Evolutionary conservation across 768 basidiomycete genomes (phyloP).

Genomic region (Leccinum imitatum): DNA sequence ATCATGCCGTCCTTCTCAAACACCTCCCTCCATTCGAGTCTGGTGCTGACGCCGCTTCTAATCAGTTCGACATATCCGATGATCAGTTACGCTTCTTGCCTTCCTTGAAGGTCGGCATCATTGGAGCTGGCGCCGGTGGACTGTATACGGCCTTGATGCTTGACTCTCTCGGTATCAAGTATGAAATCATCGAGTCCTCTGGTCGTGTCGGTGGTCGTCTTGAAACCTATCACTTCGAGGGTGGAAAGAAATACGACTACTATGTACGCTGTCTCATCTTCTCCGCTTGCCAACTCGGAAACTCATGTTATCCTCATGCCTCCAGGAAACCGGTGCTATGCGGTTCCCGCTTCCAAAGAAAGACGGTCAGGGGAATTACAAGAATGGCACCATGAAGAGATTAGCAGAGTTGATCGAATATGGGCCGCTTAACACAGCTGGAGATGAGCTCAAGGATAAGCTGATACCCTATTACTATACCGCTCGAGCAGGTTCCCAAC

Average conservation of each 20-base stretch:
- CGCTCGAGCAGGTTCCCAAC: constrained; percentile 9
- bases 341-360: constrained; percentile 32
- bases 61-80: constrained; percentile 2
- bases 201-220: constrained; percentile 44
- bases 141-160: constrained; percentile 47
- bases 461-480: constrained; percentile 24
- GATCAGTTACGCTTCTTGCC: constrained; percentile 1
- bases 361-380: constrained; percentile 9
- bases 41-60: not conserved
- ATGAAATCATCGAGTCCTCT: constrained; percentile 46
- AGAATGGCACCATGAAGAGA: constrained; percentile 33
- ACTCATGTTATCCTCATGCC: not conserved
- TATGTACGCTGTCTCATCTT: constrained; percentile 26
- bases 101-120: constrained; percentile 16
- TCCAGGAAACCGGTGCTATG: constrained; percentile 42
- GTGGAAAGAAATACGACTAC: constrained; percentile 34
- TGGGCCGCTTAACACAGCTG: constrained; percentile 21
- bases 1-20: constrained; percentile 9
- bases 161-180: constrained; percentile 40
- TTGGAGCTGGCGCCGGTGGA: constrained; percentile 29
- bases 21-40: not conserved
- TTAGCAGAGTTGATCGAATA: constrained; percentile 34
- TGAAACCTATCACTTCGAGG: constrained; percentile 41
- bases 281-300: not conserved
- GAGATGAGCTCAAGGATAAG: constrained; percentile 16